These are phyloP conservation scores for Geranomyces variabilis DNA, from an alignment of 192 early-diverging fungal species.

Conservation along the genomic window DNA sequence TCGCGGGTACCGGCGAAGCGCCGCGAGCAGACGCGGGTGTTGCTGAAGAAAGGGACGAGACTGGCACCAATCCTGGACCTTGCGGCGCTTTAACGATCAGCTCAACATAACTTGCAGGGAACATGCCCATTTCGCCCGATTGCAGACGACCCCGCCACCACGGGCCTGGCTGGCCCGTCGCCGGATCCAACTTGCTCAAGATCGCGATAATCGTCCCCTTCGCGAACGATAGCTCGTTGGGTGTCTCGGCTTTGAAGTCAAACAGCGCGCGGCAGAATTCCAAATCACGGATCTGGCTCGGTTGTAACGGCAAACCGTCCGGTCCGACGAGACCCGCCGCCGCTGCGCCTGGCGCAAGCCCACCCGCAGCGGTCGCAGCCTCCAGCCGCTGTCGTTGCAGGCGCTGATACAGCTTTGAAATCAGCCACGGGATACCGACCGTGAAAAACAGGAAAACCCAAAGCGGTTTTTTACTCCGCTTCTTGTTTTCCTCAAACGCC, in stretches of 20 bases:
- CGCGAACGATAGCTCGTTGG: constrained; percentile 80
- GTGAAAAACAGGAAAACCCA: constrained; percentile 83
- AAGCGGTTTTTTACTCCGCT: constrained; percentile 61
- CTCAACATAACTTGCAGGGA: constrained; percentile 92
- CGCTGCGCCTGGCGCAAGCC: background rate
- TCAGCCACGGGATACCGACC: constrained; percentile 89
- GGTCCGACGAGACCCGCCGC: constrained; percentile 16
- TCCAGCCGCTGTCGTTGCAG: constrained; percentile 58
- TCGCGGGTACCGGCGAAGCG: background rate
- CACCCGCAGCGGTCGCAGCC: constrained; percentile 25
- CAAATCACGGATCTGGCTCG: constrained; percentile 55
- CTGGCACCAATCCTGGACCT: no score
- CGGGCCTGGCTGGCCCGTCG: constrained; percentile 70
- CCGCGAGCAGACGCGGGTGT: no score
- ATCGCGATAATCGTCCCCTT: constrained; percentile 91
- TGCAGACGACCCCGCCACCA: constrained; percentile 94
- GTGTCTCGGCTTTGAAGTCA: constrained; percentile 74
- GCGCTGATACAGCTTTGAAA: constrained; percentile 83
- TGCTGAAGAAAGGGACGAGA: no score
- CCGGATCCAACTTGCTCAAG: constrained; percentile 75
- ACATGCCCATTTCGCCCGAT: constrained; percentile 81
- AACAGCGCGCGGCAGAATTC: constrained; percentile 91
- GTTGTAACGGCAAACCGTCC: constrained; percentile 33
- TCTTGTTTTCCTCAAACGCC: constrained; percentile 62
- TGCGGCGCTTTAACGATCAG: constrained; percentile 70